Conservation (phyloP, 768 basidiomycete species). For the Tylopilus cervinicoccineus region DNA sequence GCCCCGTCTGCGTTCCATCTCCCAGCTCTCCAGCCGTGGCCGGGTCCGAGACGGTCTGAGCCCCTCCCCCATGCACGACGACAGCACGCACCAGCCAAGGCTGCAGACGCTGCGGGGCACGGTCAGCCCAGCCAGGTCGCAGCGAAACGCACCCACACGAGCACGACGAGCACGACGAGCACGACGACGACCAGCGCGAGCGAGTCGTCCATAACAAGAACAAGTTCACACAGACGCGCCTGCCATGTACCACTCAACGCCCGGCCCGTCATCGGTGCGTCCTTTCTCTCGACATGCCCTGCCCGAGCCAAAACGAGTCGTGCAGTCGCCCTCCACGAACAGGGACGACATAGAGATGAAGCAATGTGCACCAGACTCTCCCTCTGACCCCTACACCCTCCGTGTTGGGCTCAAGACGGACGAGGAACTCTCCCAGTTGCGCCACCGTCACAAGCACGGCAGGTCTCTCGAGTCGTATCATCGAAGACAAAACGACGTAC, state of each 20-base stretch:
- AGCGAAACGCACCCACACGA: constrained; percentile 37
- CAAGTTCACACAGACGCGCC: neutral
- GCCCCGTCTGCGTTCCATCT: constrained; percentile 49
- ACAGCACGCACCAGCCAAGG: constrained; percentile 62
- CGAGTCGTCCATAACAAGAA: constrained; percentile 6
- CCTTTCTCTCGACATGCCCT: neutral
- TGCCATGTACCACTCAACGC: constrained; percentile 2
- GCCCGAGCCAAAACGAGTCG: neutral
- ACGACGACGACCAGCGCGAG: constrained; percentile 42
- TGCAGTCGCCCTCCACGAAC: neutral
- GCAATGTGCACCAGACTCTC: constrained; percentile 30
- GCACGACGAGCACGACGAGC: constrained; percentile 42
- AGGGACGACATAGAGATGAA: constrained; percentile 38
- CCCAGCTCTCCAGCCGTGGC: constrained; percentile 42
- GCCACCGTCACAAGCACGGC: constrained; percentile 52
- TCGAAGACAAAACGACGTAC: constrained; percentile 66
- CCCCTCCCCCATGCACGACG: constrained; percentile 55
- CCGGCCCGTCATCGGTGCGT: constrained; percentile 7
- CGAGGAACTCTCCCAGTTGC: constrained; percentile 58
- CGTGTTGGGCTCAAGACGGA: constrained; percentile 58
- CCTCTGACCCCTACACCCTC: constrained; percentile 65
- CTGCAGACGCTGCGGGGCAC: constrained; percentile 37
- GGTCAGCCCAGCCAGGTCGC: constrained; percentile 5
- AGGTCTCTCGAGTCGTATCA: constrained; percentile 67
- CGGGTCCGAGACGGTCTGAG: constrained; percentile 12